A percentile compares a stretch with the other conserved stretches of the same genome.
Conservation (phyloP, 148 eudicot species). For the Fagopyrum tataricum region DNA sequence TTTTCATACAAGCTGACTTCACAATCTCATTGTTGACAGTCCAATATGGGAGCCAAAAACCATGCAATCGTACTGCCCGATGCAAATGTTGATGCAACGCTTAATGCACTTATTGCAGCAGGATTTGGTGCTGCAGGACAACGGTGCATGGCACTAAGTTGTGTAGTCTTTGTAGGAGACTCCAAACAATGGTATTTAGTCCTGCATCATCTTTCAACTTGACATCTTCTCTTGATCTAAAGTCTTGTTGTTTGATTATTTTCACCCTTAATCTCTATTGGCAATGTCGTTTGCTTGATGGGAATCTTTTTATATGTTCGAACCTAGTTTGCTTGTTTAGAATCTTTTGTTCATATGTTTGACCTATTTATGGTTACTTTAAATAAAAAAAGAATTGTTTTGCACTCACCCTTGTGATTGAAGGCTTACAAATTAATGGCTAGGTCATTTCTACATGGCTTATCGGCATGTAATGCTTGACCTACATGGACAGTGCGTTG, state of each 20-base stretch:
- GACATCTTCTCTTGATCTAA: not conserved
- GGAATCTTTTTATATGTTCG: not conserved
- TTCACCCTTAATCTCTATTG: not conserved
- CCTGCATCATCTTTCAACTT: slow-evolving; percentile 6
- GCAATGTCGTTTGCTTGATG: not conserved
- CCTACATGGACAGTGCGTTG: not conserved
- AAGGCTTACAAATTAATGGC: not conserved
- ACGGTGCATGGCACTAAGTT: slow-evolving; percentile 86
- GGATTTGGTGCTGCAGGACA: slow-evolving; percentile 96
- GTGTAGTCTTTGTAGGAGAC: slow-evolving; percentile 76
- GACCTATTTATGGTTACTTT: not conserved
- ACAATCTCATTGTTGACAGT: slow-evolving; percentile 28
- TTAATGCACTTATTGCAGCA: slow-evolving; percentile 75
- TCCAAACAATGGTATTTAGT: slow-evolving; percentile 50
- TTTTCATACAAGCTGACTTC: not conserved
- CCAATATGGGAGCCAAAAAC: slow-evolving; percentile 91
- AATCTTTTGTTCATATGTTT: not conserved
- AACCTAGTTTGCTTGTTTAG: not conserved
- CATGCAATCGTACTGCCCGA: slow-evolving; percentile 85
- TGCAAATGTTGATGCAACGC: slow-evolving; percentile 66
- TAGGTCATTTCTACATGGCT: not conserved
- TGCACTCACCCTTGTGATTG: not conserved
- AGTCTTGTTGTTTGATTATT: not conserved
- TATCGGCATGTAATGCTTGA: not conserved
- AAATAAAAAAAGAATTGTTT: no score